Percentiles rank a stretch among this genome's conserved stretches.
phyloP scores from a whole-genome alignment of 805 yeast species.

The Scheffersomyces coipomensis region DNA sequence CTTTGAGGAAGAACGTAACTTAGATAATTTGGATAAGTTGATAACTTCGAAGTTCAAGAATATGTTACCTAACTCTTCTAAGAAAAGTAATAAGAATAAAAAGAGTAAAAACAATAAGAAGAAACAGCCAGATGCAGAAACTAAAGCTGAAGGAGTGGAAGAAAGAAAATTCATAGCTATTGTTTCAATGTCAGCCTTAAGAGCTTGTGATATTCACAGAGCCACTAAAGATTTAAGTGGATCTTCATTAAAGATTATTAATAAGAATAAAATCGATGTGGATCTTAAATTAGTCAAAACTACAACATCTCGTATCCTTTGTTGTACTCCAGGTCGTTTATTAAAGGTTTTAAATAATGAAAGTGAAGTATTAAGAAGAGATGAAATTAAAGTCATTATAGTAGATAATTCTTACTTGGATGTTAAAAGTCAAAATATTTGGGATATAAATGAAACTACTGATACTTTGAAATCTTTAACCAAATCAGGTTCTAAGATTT shows the following conservation, averaged over 20 bases:
- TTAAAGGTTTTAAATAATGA: slow-evolving; percentile 45
- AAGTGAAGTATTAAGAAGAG: slow-evolving; percentile 35
- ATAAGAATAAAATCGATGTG: slow-evolving; percentile 68
- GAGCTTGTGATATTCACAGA: slow-evolving; percentile 85
- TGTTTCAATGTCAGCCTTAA: slow-evolving; percentile 72
- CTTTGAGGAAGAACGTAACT: slow-evolving; percentile 48
- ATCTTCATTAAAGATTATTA: slow-evolving; percentile 67
- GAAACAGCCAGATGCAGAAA: slow-evolving; percentile 5
- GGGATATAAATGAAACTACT: slow-evolving; percentile 54
- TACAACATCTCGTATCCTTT: slow-evolving; percentile 49
- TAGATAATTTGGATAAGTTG: slow-evolving; percentile 57
- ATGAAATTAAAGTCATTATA: slow-evolving; percentile 52
- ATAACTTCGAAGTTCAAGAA: slow-evolving; percentile 49
- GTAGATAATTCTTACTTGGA: slow-evolving; percentile 64
- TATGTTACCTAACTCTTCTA: slow-evolving; percentile 38
- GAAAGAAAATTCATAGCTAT: slow-evolving; percentile 49
- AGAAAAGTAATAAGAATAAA: slow-evolving; percentile 24
- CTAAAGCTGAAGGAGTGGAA: slow-evolving; percentile 9
- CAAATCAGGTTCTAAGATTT: slow-evolving; percentile 45
- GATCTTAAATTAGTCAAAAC: slow-evolving; percentile 50
- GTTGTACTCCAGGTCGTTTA: slow-evolving; percentile 65
- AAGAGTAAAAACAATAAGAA: slow-evolving; percentile 21
- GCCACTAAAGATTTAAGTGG: slow-evolving; percentile 48
- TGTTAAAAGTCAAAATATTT: slow-evolving; percentile 55
- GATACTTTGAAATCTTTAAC: slow-evolving; percentile 41